Evolutionary conservation across 2,329 filamentous ascomycete species (phyloP).

Genomic region (Penicillium sp.): DNA sequence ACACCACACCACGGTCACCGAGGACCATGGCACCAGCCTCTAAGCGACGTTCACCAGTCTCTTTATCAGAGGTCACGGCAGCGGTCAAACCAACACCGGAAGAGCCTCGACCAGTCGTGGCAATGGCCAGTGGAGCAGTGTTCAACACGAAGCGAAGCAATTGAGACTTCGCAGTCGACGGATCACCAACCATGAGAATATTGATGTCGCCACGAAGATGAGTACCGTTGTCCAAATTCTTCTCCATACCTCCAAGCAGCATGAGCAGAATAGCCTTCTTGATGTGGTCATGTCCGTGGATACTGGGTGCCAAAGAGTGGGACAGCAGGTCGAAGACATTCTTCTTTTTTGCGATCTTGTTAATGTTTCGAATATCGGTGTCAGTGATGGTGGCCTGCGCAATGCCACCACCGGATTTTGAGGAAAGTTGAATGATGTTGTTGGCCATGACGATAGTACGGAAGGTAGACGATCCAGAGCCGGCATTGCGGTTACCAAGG

Average conservation of each 20-base stretch:
- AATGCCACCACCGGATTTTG: constrained; percentile 90
- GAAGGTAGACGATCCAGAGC: constrained; percentile 86
- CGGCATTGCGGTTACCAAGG: constrained; percentile 87
- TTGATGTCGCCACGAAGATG: constrained; percentile 98
- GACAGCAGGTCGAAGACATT: constrained; percentile 89
- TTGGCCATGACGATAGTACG: constrained; percentile 91
- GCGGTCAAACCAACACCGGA: constrained; percentile 97
- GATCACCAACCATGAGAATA: constrained; percentile 97
- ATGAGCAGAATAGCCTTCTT: constrained; percentile 96
- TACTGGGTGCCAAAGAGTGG: constrained; percentile 90
- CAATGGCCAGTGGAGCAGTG: constrained; percentile 91
- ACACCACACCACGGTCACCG: constrained; percentile 91
- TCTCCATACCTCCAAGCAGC: constrained; percentile 93
- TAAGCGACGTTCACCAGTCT: constrained; percentile 88
- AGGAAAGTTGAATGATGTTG: constrained; percentile 88
- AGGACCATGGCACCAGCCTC: constrained; percentile 99
- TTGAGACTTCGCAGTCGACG: constrained; percentile 98
- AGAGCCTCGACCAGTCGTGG: constrained; percentile 91
- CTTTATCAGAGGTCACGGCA: constrained; percentile 92
- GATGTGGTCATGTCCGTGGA: constrained; percentile 94
- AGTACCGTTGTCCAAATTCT: constrained; percentile 96
- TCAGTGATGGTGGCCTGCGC: constrained; percentile 90
- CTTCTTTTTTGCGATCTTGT: constrained; percentile 91
- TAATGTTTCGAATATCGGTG: constrained; percentile 96
- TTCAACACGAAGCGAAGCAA: constrained; percentile 94